phyloP scores from a whole-genome alignment of 2,329 filamentous ascomycete genomes.

The Colletotrichum sublineola region DNA sequence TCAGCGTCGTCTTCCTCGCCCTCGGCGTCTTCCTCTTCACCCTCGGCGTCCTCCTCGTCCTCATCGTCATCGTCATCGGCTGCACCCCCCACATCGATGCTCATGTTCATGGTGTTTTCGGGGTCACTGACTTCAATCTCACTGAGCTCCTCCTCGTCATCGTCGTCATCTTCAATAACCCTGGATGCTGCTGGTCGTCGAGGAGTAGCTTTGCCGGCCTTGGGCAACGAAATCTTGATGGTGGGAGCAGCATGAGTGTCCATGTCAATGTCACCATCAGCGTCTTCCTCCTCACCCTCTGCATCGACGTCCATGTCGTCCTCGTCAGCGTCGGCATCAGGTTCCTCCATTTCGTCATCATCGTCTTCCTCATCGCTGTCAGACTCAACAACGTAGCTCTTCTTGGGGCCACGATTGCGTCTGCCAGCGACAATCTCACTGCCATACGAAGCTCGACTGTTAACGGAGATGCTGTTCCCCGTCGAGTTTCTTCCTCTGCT shows the following conservation, averaged over 20 bases:
- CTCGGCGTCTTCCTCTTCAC: constrained; percentile 57
- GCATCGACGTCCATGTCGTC: constrained; percentile 55
- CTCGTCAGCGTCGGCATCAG: constrained; percentile 50
- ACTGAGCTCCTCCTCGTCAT: constrained; percentile 44
- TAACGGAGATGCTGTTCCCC: constrained; percentile 47
- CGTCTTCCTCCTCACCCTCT: constrained; percentile 48
- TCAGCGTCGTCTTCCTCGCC: constrained; percentile 56
- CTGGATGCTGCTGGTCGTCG: constrained; percentile 41
- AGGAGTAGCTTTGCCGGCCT: constrained; percentile 38
- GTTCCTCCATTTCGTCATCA: constrained; percentile 52
- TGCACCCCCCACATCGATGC: constrained; percentile 54
- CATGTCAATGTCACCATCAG: constrained; percentile 64
- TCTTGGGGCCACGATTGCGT: constrained; percentile 68
- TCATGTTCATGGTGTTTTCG: constrained; percentile 47
- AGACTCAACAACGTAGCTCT: constrained; percentile 72
- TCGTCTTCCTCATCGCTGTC: constrained; percentile 61
- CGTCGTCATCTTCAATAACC: constrained; percentile 44
- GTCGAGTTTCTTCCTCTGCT: constrained; percentile 52
- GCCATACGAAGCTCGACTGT: constrained; percentile 54
- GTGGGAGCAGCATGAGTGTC: constrained; percentile 48
- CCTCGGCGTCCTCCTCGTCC: constrained; percentile 57
- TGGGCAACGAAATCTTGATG: constrained; percentile 43
- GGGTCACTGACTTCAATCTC: constrained; percentile 47
- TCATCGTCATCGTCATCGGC: constrained; percentile 44
- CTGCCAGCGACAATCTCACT: constrained; percentile 64